Percentiles rank a stretch among this genome's conserved stretches.
Conservation (phyloP, 169 alveolate species). For the Cryptosporidium sp. region DNA sequence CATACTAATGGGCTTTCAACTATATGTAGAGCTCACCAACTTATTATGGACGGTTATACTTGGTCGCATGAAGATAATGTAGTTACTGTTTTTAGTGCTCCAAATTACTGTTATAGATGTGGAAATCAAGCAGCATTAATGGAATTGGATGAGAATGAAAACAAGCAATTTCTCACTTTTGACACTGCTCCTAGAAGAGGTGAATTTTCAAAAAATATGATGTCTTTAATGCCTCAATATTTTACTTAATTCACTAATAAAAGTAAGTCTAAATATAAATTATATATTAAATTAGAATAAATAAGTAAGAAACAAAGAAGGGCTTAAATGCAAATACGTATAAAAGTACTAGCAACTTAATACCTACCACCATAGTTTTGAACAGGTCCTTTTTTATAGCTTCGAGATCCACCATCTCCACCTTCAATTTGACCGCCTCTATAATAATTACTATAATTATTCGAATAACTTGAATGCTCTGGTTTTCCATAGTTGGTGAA, state of each 20-base stretch:
- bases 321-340: neutral
- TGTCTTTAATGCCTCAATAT: conserved; percentile 51
- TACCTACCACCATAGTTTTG: neutral
- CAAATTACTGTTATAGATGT: conserved; percentile 95
- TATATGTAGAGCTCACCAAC: conserved; percentile 97
- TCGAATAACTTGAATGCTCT: conserved; percentile 1
- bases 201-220: conserved; percentile 55
- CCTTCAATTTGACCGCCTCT: neutral
- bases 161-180: conserved; percentile 86
- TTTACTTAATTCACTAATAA: conserved; percentile 23
- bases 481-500: neutral
- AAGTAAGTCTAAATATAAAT: neutral
- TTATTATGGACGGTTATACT: conserved; percentile 92
- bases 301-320: too few species aligned
- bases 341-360: too few species aligned
- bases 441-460: neutral
- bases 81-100: conserved; percentile 95
- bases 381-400: neutral
- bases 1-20: conserved; percentile 92
- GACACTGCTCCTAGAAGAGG: conserved; percentile 91
- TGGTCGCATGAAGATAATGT: conserved; percentile 92
- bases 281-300: neutral
- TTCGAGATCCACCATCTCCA: conserved; percentile 7
- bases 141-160: conserved; percentile 95
- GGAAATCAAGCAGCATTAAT: conserved; percentile 95